phyloP scores from a whole-genome alignment of 257 asterid species.

The Echium plantagineum region DNA sequence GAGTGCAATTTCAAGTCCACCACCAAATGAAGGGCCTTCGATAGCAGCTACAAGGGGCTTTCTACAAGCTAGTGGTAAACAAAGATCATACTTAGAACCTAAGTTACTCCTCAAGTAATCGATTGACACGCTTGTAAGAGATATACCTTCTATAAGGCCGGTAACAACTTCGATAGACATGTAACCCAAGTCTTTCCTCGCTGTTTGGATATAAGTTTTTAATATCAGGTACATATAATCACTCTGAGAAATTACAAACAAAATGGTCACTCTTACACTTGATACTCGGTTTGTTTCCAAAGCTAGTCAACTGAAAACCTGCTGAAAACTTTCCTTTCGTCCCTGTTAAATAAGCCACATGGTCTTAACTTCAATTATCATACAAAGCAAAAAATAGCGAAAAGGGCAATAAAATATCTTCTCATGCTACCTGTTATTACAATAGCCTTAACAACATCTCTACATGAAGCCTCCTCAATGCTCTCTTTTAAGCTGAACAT shows the following conservation, averaged over 20 bases:
- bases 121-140: background rate
- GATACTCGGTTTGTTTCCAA: constrained; percentile 21
- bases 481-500: constrained; percentile 33
- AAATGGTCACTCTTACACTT: constrained; percentile 26
- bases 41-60: constrained; percentile 65
- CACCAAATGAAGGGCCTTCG: constrained; percentile 57
- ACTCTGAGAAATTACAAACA: background rate
- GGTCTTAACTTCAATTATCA: background rate
- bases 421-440: constrained; percentile 36
- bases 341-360: constrained; percentile 17
- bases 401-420: background rate
- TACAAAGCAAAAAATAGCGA: background rate
- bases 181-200: constrained; percentile 30
- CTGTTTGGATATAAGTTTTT: constrained; percentile 18
- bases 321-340: constrained; percentile 36
- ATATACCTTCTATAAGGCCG: constrained; percentile 38
- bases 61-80: constrained; percentile 28
- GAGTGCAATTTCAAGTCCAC: constrained; percentile 58
- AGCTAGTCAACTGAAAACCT: constrained; percentile 37
- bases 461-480: constrained; percentile 25
- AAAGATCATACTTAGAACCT: constrained; percentile 3
- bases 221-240: constrained; percentile 6
- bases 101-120: background rate
- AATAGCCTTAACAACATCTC: constrained; percentile 45
- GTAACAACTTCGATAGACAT: constrained; percentile 33